Conservation (phyloP, 371 early-diverging fungal genomes). For the Dentiscutata heterogama region DNA sequence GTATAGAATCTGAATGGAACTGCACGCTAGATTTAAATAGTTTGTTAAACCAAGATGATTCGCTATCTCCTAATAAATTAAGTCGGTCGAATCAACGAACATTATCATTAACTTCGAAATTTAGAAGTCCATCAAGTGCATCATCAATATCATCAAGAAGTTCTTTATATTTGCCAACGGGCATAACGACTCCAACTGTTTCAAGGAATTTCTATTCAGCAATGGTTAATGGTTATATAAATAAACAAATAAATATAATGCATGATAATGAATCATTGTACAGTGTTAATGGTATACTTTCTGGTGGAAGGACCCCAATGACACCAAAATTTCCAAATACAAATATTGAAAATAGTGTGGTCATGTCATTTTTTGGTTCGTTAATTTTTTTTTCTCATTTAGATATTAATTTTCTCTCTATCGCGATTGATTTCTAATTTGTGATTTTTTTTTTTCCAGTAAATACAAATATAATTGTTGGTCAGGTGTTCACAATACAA, state of each 20-base stretch:
- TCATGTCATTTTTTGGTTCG: constrained; percentile 13
- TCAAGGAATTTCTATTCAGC: no score
- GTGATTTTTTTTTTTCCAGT: constrained; percentile 48
- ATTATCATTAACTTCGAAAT: background rate
- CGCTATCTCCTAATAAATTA: background rate
- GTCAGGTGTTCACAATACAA: constrained; percentile 76
- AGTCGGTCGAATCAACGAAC: background rate
- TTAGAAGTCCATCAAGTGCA: background rate
- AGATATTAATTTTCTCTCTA: background rate
- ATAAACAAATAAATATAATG: background rate
- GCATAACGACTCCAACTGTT: no score
- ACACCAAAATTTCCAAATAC: background rate
- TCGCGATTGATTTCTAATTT: background rate
- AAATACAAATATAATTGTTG: constrained; percentile 60
- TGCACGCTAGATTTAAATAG: constrained; percentile 67
- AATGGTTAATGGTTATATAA: background rate
- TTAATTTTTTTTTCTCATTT: background rate
- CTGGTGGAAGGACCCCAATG: constrained; percentile 23
- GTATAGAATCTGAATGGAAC: constrained; percentile 73
- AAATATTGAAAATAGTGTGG: constrained; percentile 5
- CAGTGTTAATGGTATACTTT: constrained; percentile 20
- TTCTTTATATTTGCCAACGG: background rate
- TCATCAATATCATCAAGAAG: background rate
- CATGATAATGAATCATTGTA: no score
- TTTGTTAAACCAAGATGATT: constrained; percentile 60